These are phyloP conservation scores for Oryza longistaminata DNA, from an alignment of 176 grass and related monocot species.

Conservation along the genomic window DNA sequence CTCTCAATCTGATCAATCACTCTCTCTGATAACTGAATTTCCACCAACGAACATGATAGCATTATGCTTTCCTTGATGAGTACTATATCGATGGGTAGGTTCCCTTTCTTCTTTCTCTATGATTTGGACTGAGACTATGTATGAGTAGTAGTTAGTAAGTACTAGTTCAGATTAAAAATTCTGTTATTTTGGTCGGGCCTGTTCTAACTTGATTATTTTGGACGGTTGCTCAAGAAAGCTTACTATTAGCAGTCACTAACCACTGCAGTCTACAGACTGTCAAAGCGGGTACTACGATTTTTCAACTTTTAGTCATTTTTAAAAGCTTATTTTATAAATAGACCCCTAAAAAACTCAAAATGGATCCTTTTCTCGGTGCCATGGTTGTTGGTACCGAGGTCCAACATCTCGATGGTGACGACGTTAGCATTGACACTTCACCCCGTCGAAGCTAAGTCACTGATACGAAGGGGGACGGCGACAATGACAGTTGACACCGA, in stretches of 20 bases:
- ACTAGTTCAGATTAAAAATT: background rate
- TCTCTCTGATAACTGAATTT: background rate
- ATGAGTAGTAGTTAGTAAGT: background rate
- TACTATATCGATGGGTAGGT: background rate
- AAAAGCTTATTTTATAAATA: too few species aligned
- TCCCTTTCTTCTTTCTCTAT: background rate
- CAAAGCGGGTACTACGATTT: background rate
- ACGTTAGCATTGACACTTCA: too few species aligned
- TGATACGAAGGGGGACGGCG: too few species aligned
- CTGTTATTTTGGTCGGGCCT: background rate
- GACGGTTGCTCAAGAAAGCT: background rate
- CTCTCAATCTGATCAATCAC: background rate
- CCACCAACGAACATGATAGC: background rate
- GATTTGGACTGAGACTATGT: background rate
- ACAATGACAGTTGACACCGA: too few species aligned
- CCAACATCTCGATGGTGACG: too few species aligned
- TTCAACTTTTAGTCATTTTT: too few species aligned
- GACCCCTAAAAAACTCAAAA: too few species aligned
- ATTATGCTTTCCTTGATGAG: conserved; percentile 9
- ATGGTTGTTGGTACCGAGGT: too few species aligned
- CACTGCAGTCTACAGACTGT: conserved; percentile 11
- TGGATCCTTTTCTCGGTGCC: too few species aligned
- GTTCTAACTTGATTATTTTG: conserved; percentile 14
- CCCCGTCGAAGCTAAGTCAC: too few species aligned
- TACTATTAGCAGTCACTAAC: conserved; percentile 20